Evolutionary conservation across 2,329 filamentous ascomycete species (phyloP), one percentile per base, ranked within the genome.

Genomic region (Fusarium solani-melongenae): DNA sequence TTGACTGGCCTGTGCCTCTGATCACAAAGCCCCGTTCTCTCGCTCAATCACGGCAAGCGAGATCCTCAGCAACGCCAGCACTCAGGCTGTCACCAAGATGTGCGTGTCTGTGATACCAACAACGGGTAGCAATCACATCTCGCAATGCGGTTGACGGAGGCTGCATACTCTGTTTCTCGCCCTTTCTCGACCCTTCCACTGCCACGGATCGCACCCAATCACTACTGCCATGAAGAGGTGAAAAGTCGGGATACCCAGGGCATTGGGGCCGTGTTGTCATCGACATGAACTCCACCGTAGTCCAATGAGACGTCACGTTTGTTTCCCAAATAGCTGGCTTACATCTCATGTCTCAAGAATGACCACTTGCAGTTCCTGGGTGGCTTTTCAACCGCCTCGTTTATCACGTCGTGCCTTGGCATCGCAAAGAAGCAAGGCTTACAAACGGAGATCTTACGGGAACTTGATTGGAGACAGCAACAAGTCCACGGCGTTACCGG

Each of bases 201-300:
- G 39, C 29, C 31, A 38, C 33, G n/a, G n/a, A 24, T 11, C 11
- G 49, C 31, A 56, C 36, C 71, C 64, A 75, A 71, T 74, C 58
- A 62, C 51, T 24, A 44, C 46, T 20, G n/a, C 24, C 39, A 29
- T 12, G n/a, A 62, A 39, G 39, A 33, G 27, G 20, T 57, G 29
- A 27, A 29, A 56, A 66, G 65, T 71, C 62, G 55, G 62, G 62
- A 70, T 75, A 76, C 62, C 64, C 66, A 77, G 66, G 67, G 62
- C 61, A 69, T 62, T 66, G 63, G 51, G 41, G 53, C 53, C 55
- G 46, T 63, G 65, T 67, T 66, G 53, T 57, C 67, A 64, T 57
- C 62, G 44, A 58, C 51, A 34, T 64, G 41, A 67, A 66, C 62
- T 69, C 55, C 44, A 36, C 63, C 53, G 62, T n/a, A 41, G 44